Base-by-base conservation (phyloP, 257 asterid species). In the Nicotiana noctiflora region DNA sequence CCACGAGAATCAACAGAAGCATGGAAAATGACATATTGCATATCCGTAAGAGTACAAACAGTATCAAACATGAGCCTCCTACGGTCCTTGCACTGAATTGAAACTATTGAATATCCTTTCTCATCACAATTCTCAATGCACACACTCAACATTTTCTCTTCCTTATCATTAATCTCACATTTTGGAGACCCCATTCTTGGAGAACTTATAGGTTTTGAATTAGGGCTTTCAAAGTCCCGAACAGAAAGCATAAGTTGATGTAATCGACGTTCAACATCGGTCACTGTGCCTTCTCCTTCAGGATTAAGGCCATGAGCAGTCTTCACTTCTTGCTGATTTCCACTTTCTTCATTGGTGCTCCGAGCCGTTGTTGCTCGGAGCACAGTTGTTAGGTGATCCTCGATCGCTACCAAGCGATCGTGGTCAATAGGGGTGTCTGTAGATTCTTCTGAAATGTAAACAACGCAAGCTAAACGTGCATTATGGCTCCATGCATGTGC, bases 401-500 rank as follows among this genome's bases (percentile, higher is more conserved):
- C 93, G 1, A 93, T 90, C 49, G 87, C 86, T 18, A 88, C 88
- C 68, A 93, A 90, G 84, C 95, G 87, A 80, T 46, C 85, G 55
- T 91, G 87, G 14, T 91, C 94, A 0, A 91, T 91, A 17, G 93
- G 90, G 13, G 85, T 80, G 68, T 81, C 87, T 0, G 68, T 65
- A 3, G 86, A 85, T 59, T 85, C 88, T 29, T 85, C 90, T 1
- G 94, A 87, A 19, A 93, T 93, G 87, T 90, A 88, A 6, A 89
- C 95, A 3, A 93, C 90, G 62, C 97, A 93, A 7, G 95, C 97
- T 65, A 93, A 31, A 21, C 85, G 90, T 0, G 92, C 88, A 13
- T 93, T 93, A 66, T 93, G 97, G 89, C 89, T 89, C 97, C 97
- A 93, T 0, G 97, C 93, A 32, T 93, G 97, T 5, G 95, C 97